Conservation (phyloP, 306 rosid species). For the Abrus precatorius region DNA sequence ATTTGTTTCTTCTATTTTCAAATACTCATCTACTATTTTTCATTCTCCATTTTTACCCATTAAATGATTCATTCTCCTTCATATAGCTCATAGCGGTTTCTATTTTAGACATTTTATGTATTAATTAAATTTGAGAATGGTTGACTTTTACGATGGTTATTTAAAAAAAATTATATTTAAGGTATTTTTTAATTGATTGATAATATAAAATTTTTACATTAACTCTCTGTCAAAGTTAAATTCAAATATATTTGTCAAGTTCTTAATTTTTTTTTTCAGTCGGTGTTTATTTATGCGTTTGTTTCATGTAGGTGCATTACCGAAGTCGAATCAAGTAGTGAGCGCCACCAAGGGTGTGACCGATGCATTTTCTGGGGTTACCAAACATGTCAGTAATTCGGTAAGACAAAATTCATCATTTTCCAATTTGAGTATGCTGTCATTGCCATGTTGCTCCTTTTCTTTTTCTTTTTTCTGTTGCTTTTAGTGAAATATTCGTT, state of each 20-base stretch:
- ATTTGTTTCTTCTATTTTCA: neutral
- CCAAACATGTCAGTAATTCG: conserved; percentile 66
- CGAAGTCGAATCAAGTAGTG: conserved; percentile 74
- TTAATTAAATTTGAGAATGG: too few relatives aligned
- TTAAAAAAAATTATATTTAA: too few relatives aligned
- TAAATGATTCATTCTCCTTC: neutral
- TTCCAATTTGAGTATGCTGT: neutral
- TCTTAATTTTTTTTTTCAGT: neutral
- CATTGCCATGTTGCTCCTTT: neutral
- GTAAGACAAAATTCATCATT: conserved; percentile 55
- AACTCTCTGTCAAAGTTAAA: too few relatives aligned
- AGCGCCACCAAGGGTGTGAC: conserved; percentile 88
- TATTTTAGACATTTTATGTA: neutral
- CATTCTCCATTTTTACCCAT: neutral
- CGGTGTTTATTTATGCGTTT: conserved; percentile 13
- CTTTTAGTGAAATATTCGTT: conserved; percentile 21
- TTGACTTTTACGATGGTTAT: too few relatives aligned
- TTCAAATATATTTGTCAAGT: neutral
- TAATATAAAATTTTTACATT: too few relatives aligned
- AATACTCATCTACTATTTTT: neutral
- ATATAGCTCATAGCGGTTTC: neutral
- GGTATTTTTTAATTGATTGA: too few relatives aligned
- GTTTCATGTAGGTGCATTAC: conserved; percentile 66
- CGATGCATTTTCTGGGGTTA: conserved; percentile 76
- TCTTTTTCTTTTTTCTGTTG: neutral